Percentiles rank a stretch among this genome's conserved stretches.
These are phyloP conservation scores for Ampelocalamus luodianensis DNA, from an alignment of 176 grass and related monocot genomes.

Conservation along the genomic window DNA sequence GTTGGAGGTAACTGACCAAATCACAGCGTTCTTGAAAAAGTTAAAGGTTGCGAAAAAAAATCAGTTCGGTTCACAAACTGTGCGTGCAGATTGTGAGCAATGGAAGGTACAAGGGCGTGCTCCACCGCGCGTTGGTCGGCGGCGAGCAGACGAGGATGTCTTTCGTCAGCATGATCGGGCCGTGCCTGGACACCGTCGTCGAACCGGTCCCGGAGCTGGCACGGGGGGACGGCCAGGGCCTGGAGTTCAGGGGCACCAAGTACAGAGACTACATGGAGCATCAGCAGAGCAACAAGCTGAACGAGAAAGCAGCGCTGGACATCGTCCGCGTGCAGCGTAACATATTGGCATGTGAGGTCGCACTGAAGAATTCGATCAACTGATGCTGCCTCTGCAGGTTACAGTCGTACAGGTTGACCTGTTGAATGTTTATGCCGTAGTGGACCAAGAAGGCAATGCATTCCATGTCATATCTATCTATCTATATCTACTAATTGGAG, in stretches of 20 bases:
- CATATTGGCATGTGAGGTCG: neutral
- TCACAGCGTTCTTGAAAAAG: neutral
- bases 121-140: slow-evolving; percentile 68
- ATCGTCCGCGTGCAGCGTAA: slow-evolving; percentile 37
- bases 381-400: slow-evolving; percentile 2
- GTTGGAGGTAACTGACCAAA: slow-evolving; percentile 57
- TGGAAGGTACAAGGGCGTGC: slow-evolving; percentile 62
- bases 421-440: neutral
- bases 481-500: too few species aligned
- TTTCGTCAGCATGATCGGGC: slow-evolving; percentile 58
- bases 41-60: neutral
- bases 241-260: slow-evolving; percentile 54
- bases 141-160: slow-evolving; percentile 63
- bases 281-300: slow-evolving; percentile 65
- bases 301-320: slow-evolving; percentile 57
- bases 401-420: neutral
- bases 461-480: neutral
- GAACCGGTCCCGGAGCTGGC: slow-evolving; percentile 57
- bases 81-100: slow-evolving; percentile 53
- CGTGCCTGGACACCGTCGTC: slow-evolving; percentile 60
- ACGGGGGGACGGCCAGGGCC: neutral
- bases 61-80: neutral
- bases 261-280: slow-evolving; percentile 68
- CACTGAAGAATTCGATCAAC: neutral
- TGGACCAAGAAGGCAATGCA: neutral